These are phyloP conservation scores for Trichoderma sp. DNA, from an alignment of 2,329 filamentous ascomycete species.

Conservation along the genomic window DNA sequence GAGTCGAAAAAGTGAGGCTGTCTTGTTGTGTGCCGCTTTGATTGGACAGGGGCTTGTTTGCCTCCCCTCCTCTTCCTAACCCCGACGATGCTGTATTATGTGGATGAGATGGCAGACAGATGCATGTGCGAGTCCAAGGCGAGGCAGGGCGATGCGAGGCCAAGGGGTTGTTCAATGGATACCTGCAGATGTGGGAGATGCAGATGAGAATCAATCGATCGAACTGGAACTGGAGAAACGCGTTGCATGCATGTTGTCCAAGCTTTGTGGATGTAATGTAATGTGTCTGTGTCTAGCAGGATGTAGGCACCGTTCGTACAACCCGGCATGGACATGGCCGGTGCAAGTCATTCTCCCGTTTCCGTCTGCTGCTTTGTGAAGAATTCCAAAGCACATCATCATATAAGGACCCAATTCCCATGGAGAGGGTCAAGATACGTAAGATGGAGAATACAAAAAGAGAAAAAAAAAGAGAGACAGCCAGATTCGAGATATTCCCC, in stretches of 20 bases:
- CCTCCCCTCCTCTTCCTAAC: background rate
- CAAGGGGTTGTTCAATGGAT: background rate
- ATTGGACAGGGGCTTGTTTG: background rate
- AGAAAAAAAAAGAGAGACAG: background rate
- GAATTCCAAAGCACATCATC: background rate
- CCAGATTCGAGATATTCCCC: background rate
- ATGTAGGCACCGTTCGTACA: background rate
- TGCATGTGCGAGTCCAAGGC: background rate
- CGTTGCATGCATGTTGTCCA: background rate
- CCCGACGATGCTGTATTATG: background rate
- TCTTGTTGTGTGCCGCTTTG: background rate
- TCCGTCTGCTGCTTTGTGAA: background rate
- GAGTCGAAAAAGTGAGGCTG: conserved; percentile 5
- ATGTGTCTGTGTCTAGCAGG: background rate
- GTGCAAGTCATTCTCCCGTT: background rate
- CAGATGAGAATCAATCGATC: conserved; percentile 15
- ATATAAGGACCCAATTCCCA: background rate
- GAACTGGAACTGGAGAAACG: background rate
- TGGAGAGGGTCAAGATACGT: background rate
- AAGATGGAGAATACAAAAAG: background rate
- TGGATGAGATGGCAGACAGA: background rate
- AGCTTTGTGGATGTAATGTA: background rate
- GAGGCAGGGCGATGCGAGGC: background rate
- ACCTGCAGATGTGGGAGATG: background rate
- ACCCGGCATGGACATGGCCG: background rate